phyloP scores from a whole-genome alignment of 805 yeast genomes.

The Sungouiozyma ichnusensis region DNA sequence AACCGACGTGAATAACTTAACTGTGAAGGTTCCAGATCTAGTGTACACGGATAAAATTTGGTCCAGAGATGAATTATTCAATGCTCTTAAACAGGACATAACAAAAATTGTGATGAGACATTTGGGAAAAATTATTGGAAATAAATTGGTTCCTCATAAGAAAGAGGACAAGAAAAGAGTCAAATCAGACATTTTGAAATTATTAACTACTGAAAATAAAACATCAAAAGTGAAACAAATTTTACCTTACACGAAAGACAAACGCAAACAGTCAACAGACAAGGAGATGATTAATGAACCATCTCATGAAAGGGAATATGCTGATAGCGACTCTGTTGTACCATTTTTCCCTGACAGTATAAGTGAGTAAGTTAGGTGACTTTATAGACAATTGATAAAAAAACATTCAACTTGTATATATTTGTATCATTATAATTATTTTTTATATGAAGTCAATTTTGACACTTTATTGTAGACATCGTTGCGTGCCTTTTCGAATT shows the following conservation, averaged over 20 bases:
- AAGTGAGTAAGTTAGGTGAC: neutral
- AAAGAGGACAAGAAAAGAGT: conserved; percentile 24
- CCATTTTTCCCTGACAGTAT: conserved; percentile 9
- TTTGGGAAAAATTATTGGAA: conserved; percentile 50
- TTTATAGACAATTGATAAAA: too few relatives aligned
- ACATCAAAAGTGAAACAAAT: conserved; percentile 2
- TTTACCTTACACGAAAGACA: neutral
- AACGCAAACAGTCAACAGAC: neutral
- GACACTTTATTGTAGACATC: too few relatives aligned
- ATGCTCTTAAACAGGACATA: conserved; percentile 45
- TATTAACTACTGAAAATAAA: conserved; percentile 8
- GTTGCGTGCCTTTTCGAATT: too few relatives aligned
- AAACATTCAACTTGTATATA: neutral
- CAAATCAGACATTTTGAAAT: conserved; percentile 13
- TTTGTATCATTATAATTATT: too few relatives aligned
- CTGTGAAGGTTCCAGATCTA: conserved; percentile 41
- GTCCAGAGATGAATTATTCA: conserved; percentile 47
- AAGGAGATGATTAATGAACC: neutral
- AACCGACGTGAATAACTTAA: conserved; percentile 48
- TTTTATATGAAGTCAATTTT: too few relatives aligned
- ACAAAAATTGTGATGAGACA: conserved; percentile 45
- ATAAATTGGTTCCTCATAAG: conserved; percentile 42
- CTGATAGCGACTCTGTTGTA: conserved; percentile 6
- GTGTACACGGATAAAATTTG: conserved; percentile 40
- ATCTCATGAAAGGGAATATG: neutral